Evolutionary conservation across 2,329 filamentous ascomycete species (phyloP), one percentile per base, ranked within the genome.

Genomic region (Xylaria sp.): DNA sequence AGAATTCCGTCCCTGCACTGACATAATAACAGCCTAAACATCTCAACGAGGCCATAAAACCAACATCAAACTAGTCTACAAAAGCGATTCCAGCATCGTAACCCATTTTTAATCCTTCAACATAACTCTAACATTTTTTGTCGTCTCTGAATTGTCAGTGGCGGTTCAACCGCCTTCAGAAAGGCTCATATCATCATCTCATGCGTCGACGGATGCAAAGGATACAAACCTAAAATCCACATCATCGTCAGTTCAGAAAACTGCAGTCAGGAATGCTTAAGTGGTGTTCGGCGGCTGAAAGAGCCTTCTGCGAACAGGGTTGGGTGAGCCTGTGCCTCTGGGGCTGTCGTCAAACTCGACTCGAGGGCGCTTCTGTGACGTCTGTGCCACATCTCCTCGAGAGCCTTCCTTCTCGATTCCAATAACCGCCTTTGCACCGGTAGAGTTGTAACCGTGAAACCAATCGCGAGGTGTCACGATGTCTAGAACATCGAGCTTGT

Each of bases 401-500:
- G 29, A 13, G 11, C 16, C 29, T 34, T 34, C 29, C 11, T 34
- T 34, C 29, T 34, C 16, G 9, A 58, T 50, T 1, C 51, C 55
- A 11, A 55, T 44, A 16, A 58, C 39, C 17, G 52, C 51, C 29
- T 51, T 44, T 13, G 21, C 29, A 17, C 55, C 55, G 6, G 2
- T 26, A n/a, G 44, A 34, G 41, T 48, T 54, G 8, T 34, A 43
- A 18, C 39, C 48, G 1, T 48, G 4, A 18, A 44, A 57, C 54
- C 54, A 57, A 19, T 57, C 44, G 5, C 50, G 47, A 34, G 43
- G 37, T 24, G 19, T 42, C 44, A 39, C 38, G 1, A 54, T 39
- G 19, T 57, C 43, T 7, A 53, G 22, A 21, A 34, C 44, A n/a
- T 43, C 24, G 7, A 39, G 18, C 11, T 22, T 7, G 9, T 44